Percentiles rank a stretch among this genome's conserved stretches.
phyloP scores from a whole-genome alignment of 768 basidiomycete species.

The Hericium erinaceus region DNA sequence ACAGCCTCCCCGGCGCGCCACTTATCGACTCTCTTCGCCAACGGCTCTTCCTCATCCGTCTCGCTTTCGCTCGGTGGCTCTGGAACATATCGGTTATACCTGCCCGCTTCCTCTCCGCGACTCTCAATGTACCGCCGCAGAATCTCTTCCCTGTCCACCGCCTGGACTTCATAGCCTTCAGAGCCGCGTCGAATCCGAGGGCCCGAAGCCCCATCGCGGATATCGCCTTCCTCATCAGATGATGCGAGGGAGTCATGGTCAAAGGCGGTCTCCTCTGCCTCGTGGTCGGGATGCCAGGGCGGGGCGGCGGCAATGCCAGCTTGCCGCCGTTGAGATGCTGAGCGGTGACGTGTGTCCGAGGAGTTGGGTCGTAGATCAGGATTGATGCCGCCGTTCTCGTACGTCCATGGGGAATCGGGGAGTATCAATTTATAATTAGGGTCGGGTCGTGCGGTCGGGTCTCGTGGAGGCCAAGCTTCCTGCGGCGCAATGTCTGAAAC shows the following conservation, averaged over 20 bases:
- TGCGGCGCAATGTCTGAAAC: constrained; percentile 5
- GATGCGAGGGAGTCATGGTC: constrained; percentile 17
- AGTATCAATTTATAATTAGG: constrained; percentile 34
- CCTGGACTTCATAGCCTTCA: constrained; percentile 72
- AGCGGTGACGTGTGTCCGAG: constrained; percentile 27
- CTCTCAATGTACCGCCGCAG: constrained; percentile 46
- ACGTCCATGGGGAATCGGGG: constrained; percentile 76
- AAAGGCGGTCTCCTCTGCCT: constrained; percentile 25
- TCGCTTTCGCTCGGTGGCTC: constrained; percentile 34
- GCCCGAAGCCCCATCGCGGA: constrained; percentile 12
- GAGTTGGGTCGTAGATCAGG: constrained; percentile 58
- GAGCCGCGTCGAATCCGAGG: constrained; percentile 47
- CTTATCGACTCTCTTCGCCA: constrained; percentile 16
- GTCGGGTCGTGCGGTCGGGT: constrained; percentile 36
- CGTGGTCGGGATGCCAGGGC: constrained; percentile 72
- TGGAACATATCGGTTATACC: constrained; percentile 64
- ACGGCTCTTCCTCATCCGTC: constrained; percentile 33
- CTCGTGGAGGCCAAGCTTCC: constrained; percentile 63
- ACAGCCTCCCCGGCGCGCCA: constrained; percentile 17
- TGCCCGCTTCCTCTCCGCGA: constrained; percentile 44
- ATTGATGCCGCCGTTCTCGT: constrained; percentile 68
- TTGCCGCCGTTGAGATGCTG: constrained; percentile 13
- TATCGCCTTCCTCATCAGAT: constrained; percentile 21
- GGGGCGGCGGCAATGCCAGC: constrained; percentile 44
- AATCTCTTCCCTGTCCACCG: constrained; percentile 55